These are phyloP conservation scores for Domatiomyces globalis DNA, from an alignment of 2,329 filamentous ascomycete genomes.

Conservation along the genomic window DNA sequence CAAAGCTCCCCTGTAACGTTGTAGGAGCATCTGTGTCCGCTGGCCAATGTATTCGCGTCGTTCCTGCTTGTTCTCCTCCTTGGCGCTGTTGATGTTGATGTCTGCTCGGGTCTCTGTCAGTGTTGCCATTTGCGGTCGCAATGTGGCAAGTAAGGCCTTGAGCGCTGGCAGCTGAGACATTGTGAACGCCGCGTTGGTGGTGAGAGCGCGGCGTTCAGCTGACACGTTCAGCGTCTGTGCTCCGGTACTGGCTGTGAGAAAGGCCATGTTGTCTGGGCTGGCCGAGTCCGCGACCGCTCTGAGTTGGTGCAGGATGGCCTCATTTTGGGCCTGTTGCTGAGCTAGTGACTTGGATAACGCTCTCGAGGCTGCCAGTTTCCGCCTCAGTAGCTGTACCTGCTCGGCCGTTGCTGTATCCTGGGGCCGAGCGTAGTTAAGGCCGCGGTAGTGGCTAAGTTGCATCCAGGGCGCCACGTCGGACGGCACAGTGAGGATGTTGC, in stretches of 20 bases:
- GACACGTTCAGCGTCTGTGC: slow-evolving; percentile 35
- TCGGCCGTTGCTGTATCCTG: slow-evolving; percentile 45
- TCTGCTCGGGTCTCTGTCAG: slow-evolving; percentile 20
- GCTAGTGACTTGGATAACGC: slow-evolving; percentile 57
- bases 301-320: slow-evolving; percentile 52
- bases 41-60: slow-evolving; percentile 71
- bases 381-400: slow-evolving; percentile 55
- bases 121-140: slow-evolving; percentile 49
- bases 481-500: slow-evolving; percentile 65
- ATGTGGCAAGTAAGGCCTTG: slow-evolving; percentile 50
- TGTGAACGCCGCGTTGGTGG: slow-evolving; percentile 49
- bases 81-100: slow-evolving; percentile 25
- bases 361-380: slow-evolving; percentile 63
- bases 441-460: slow-evolving; percentile 60
- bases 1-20: slow-evolving; percentile 31
- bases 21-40: slow-evolving; percentile 62
- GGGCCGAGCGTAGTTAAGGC: slow-evolving; percentile 19
- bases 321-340: slow-evolving; percentile 58
- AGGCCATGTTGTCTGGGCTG: slow-evolving; percentile 34
- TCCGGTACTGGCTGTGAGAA: slow-evolving; percentile 39
- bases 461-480: slow-evolving; percentile 65
- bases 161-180: slow-evolving; percentile 72
- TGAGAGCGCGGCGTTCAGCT: slow-evolving; percentile 26
- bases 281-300: slow-evolving; percentile 36
- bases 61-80: slow-evolving; percentile 50